Conservation (phyloP, 23 red algal genomes). For the Cyanidioschyzon merolae region DNA sequence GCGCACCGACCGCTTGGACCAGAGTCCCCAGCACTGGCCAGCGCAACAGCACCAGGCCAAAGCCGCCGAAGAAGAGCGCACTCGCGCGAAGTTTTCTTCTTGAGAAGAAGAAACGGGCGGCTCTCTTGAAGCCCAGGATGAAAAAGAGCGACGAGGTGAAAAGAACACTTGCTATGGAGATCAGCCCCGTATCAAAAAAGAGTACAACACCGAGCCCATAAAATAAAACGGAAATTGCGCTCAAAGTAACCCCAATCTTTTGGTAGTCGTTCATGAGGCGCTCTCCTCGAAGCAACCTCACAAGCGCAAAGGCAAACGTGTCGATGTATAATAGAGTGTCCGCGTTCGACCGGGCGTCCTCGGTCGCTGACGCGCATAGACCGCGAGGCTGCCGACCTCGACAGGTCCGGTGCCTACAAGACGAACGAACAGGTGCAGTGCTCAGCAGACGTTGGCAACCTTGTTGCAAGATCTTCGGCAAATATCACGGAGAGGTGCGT, state of each 20-base stretch:
- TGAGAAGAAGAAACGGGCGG: slow-evolving; percentile 92
- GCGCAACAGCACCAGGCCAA: slow-evolving; percentile 74
- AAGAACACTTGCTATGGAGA: slow-evolving; percentile 76
- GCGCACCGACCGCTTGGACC: slow-evolving; percentile 59
- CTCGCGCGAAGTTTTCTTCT: slow-evolving; percentile 45
- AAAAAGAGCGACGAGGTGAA: slow-evolving; percentile 66
- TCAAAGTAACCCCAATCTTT: slow-evolving; percentile 93
- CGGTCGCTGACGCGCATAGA: too few species aligned
- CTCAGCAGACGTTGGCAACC: too few species aligned
- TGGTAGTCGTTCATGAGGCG: slow-evolving; percentile 24
- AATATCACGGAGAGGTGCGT: too few species aligned
- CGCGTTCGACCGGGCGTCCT: too few species aligned
- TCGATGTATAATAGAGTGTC: neutral
- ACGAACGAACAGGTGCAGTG: too few species aligned
- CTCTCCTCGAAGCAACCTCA: neutral
- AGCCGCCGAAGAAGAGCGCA: slow-evolving; percentile 73
- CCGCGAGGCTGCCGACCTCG: too few species aligned
- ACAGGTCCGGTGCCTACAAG: too few species aligned
- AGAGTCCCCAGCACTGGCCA: slow-evolving; percentile 61
- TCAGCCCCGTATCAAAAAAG: slow-evolving; percentile 82
- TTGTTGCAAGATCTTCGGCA: too few species aligned
- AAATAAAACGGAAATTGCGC: slow-evolving; percentile 66
- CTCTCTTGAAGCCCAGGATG: slow-evolving; percentile 76
- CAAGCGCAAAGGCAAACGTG: slow-evolving; percentile 4
- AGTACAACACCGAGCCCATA: slow-evolving; percentile 56